phyloP scores from a whole-genome alignment of 495 filamentous ascomycete species.

The Rostrohypoxylon terebratum region DNA sequence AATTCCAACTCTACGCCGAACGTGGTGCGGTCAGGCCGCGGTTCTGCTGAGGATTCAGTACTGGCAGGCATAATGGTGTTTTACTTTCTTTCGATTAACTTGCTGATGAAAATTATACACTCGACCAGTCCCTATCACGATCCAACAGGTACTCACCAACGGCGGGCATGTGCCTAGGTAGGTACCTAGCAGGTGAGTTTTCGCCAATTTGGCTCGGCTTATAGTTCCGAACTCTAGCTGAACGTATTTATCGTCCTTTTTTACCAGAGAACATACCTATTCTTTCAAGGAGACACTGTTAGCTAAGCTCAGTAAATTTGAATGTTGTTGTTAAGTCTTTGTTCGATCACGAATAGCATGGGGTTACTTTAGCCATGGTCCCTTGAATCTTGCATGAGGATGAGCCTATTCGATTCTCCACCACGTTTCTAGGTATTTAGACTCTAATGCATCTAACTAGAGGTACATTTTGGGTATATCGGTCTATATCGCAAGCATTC shows the following conservation, averaged over 20 bases:
- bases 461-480: background rate
- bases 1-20: constrained; percentile 54
- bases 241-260: background rate
- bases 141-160: background rate
- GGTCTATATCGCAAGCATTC: no score
- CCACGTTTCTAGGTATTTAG: background rate
- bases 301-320: background rate
- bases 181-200: background rate
- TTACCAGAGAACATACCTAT: background rate
- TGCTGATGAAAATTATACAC: no score
- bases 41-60: background rate
- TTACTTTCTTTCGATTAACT: no score
- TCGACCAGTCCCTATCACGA: background rate
- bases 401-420: background rate
- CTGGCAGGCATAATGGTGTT: constrained; percentile 8
- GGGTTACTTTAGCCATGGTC: background rate
- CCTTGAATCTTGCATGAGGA: background rate
- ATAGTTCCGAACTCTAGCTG: background rate
- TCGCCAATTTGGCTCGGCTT: background rate
- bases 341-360: background rate
- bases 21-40: constrained; percentile 16
- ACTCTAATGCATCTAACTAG: background rate
- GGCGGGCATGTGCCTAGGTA: no score
- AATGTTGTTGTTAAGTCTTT: background rate
- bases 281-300: background rate